Percentiles rank a stretch among this genome's conserved stretches.
These are phyloP conservation scores for Stropharia rugosoannulata DNA, from an alignment of 768 basidiomycete species.

Conservation along the genomic window DNA sequence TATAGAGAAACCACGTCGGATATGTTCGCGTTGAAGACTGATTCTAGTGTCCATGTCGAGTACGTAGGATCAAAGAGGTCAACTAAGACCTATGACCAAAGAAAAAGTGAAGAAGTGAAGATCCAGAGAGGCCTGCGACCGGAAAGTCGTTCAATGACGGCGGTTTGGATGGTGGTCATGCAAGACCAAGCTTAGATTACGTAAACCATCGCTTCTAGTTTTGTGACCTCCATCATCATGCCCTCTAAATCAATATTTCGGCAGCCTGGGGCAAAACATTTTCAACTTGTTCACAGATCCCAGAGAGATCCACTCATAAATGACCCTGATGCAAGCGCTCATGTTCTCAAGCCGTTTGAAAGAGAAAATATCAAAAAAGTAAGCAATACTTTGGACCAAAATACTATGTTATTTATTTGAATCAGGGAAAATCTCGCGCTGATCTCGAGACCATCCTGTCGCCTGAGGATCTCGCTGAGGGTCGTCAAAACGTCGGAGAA, in stretches of 20 bases:
- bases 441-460: constrained; percentile 68
- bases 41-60: constrained; percentile 46
- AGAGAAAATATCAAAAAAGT: constrained; percentile 74
- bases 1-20: constrained; percentile 86
- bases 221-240: constrained; percentile 50
- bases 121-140: constrained; percentile 17
- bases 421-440: constrained; percentile 76
- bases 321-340: constrained; percentile 83
- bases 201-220: constrained; percentile 28
- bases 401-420: constrained; percentile 10
- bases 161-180: constrained; percentile 28
- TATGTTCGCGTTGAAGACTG: constrained; percentile 74
- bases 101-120: constrained; percentile 14
- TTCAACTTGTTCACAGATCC: constrained; percentile 96
- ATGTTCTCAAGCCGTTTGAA: constrained; percentile 86
- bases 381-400: constrained; percentile 4
- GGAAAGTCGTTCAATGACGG: constrained; percentile 18
- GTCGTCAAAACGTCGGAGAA: constrained; percentile 71
- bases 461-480: constrained; percentile 45
- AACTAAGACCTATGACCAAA: constrained; percentile 23
- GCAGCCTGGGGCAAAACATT: constrained; percentile 87
- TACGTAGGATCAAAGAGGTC: constrained; percentile 22
- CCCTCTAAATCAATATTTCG: constrained; percentile 74
- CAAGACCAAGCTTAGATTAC: constrained; percentile 32
- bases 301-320: constrained; percentile 95